phyloP scores from a whole-genome alignment of 2,329 filamentous ascomycete species.

The Neodidymelliopsis sp. region DNA sequence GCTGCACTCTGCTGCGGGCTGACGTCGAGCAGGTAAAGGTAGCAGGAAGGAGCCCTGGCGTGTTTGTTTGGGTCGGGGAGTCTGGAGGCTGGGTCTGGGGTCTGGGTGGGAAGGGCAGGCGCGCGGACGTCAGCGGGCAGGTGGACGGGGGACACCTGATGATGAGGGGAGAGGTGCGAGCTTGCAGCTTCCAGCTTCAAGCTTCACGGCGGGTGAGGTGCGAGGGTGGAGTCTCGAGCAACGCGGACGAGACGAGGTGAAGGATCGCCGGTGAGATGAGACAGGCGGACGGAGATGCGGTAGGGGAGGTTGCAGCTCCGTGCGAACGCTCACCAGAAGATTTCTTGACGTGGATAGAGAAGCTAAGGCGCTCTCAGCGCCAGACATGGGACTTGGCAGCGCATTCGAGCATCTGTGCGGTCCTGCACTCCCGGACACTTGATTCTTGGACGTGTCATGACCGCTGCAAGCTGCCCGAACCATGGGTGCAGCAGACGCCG shows the following conservation, averaged over 20 bases:
- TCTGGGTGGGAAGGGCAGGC: conserved; percentile 18
- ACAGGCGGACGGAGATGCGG: conserved; percentile 34
- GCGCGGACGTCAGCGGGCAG: conserved; percentile 37
- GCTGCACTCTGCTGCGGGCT: conserved; percentile 17
- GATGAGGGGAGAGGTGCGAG: too few species aligned
- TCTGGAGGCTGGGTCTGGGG: too few species aligned
- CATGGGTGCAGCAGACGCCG: too few species aligned
- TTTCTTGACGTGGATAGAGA: conserved; percentile 42
- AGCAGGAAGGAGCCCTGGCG: conserved; percentile 22
- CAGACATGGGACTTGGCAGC: conserved; percentile 30
- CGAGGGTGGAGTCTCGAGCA: conserved; percentile 26
- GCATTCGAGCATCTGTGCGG: conserved; percentile 23
- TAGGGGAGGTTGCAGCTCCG: conserved; percentile 37
- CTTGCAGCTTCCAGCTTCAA: conserved; percentile 27
- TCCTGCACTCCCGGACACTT: conserved; percentile 13
- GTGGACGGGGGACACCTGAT: conserved; percentile 27
- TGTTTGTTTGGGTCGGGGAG: conserved; percentile 16
- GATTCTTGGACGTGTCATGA: conserved; percentile 6
- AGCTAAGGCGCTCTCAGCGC: conserved; percentile 34
- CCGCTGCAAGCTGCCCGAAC: too few species aligned
- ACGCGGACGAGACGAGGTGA: conserved; percentile 27
- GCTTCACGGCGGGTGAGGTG: conserved; percentile 26
- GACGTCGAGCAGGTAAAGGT: conserved; percentile 18
- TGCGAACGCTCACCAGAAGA: conserved; percentile 37
- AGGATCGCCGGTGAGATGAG: conserved; percentile 33